Base-by-base conservation (phyloP, 2,329 filamentous ascomycete species). In the Epichloe sp. region DNA sequence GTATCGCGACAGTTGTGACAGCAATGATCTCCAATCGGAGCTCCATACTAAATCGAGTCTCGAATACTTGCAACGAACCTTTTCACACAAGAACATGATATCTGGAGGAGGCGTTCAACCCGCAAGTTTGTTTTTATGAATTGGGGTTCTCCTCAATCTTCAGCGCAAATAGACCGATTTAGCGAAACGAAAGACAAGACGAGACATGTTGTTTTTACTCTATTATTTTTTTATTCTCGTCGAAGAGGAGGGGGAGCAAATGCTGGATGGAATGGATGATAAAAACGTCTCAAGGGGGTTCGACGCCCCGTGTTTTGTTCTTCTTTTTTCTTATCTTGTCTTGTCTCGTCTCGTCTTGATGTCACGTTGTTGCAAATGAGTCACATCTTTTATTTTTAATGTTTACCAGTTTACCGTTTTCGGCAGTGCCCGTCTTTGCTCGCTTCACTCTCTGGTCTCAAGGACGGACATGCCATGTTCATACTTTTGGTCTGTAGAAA, bases 161-260 rank as follows among this genome's bases (percentile, higher is more conserved):
- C 31, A 48, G 45, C 52, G 41, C 49, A 35, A 48, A 53, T 53
- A 53, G 49, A 53, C 21, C 35, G 42, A 51, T 45, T 46, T 26
- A 36, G 47, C 35, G 41, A 46, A 45, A 34, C 41, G 35, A 35
- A 17, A 14, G 23, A 44, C 10, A 19, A 48, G 35, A 17, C 38
- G 37, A 46, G 49, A 42, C 23, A 46, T 55, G 55, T 48, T 23
- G 23, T 41, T 41, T 21, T 42, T 23, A 21, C 26, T 42, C n/a
- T 36, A 19, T 48, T 12, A 19, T 36, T 21, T n/a, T 44, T 21
- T n/a, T 44, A 23, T 43, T 49, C 26, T 36, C n/a, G 38, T 44
- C 47, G 17, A 26, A 43, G 41, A n/a, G 12, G 48, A 31, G 31
- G 19, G 35, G 41, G 4, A 23, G 41, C 19, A 44, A 37, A 31